A percentile compares a stretch with the other conserved stretches of the same genome.
Evolutionary conservation across 306 rosid genomes (phyloP).

Genomic region (Hippophae gyantsensis): DNA sequence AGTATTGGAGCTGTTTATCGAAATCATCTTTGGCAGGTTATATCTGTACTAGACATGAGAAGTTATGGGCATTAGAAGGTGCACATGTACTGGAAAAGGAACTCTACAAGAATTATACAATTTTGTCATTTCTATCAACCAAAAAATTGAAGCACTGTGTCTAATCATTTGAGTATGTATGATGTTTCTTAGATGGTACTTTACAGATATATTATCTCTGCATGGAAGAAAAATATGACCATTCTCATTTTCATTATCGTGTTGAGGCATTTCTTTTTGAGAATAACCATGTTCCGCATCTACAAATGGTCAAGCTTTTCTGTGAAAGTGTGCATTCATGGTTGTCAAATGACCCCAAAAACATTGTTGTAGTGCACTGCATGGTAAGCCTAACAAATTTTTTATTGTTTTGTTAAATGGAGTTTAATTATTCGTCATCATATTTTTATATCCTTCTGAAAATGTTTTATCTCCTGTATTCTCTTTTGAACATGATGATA

Average conservation of each 20-base stretch:
- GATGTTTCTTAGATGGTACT: constrained; percentile 7
- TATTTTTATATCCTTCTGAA: too few relatives aligned
- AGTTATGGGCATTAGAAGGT: constrained; percentile 79
- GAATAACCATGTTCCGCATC: constrained; percentile 84
- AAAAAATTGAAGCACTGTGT: too few relatives aligned
- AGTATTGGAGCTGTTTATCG: constrained; percentile 82
- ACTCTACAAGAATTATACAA: too few relatives aligned
- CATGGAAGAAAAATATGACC: constrained; percentile 77
- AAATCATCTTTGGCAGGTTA: constrained; percentile 97
- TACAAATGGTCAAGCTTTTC: constrained; percentile 61
- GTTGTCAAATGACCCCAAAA: constrained; percentile 56
- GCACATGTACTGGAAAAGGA: background rate
- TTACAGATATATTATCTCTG: constrained; percentile 84
- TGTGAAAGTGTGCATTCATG: constrained; percentile 76
- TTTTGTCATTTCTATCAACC: too few relatives aligned
- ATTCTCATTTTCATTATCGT: constrained; percentile 65
- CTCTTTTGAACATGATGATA: too few relatives aligned
- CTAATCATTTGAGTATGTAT: background rate
- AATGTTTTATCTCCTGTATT: too few relatives aligned
- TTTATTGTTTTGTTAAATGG: background rate
- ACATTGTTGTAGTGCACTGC: constrained; percentile 85
- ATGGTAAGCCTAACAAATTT: constrained; percentile 45
- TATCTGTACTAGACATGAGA: constrained; percentile 83
- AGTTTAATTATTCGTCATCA: too few relatives aligned
- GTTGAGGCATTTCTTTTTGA: constrained; percentile 82